Evolutionary conservation across 352 stramenopile species (phyloP), one percentile per base, ranked within the genome.

Genomic region (Aphanomyces invadans): DNA sequence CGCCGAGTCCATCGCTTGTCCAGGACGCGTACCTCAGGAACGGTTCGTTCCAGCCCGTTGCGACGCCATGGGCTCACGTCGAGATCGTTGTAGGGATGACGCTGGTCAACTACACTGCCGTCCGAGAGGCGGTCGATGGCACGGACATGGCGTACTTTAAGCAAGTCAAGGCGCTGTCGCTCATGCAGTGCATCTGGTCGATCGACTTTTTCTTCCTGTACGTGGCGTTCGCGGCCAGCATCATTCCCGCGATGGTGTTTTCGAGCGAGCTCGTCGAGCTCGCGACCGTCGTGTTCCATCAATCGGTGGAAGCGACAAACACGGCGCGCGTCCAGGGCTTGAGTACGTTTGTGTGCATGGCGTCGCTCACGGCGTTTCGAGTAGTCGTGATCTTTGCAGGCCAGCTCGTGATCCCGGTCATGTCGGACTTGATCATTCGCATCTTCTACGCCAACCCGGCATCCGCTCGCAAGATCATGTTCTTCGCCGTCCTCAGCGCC

Each of bases 1-100:
- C 33, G 4, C 28, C 32, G 10, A 21, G 15, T 17, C 4, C 33
- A 3, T 42, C 1, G 15, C 11, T 51, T 5, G n/a, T 67, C 17
- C 25, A 67, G 7, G 60, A 67, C 49, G 60, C 56, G 36, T 67
- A 67, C 49, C 60, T 67, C 45, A 56, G 57, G 17, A 7, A 59
- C n/a, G 60, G 60, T 48, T 42, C 54, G 60, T 26, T 1, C 12
- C 25, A n/a, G 12, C 36, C 11, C 1, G 9, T 21, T 39, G 15
- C 25, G 9, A 38, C 19, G 9, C 0, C 9, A 21, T 21, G 19
- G 11, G 21, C 49, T 15, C 36, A 33, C 21, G 2, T 29, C 7
- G 36, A 42, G 15, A 42, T 33, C 36, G 11, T 32, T 38, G 19
- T 29, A 57, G 60, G 60, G 2, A 67, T 67, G 60, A 67, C 60